These are phyloP conservation scores for Aspergillus nomiae DNA, from an alignment of 2,329 filamentous ascomycete genomes.

Conservation along the genomic window DNA sequence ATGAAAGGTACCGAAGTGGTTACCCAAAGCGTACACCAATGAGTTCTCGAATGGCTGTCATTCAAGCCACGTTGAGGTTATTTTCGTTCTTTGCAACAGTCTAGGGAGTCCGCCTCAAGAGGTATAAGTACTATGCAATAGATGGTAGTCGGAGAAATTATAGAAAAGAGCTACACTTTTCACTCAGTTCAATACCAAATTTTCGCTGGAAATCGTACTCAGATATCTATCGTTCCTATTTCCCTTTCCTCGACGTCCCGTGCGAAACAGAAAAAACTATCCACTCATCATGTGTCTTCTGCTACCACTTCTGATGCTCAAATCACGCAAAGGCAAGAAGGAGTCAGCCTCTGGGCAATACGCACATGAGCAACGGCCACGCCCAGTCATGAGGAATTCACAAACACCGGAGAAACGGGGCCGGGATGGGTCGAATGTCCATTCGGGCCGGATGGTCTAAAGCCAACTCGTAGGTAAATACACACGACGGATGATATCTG, in stretches of 20 bases:
- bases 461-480: background rate
- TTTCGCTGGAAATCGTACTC: background rate
- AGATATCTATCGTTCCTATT: accelerated
- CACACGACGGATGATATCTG: background rate
- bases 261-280: background rate
- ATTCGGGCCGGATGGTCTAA: background rate
- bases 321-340: background rate
- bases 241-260: background rate
- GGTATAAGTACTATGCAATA: background rate
- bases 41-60: background rate
- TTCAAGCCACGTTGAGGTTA: background rate
- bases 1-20: background rate
- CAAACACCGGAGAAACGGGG: background rate
- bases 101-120: background rate
- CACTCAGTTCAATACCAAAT: background rate
- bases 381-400: background rate
- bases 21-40: background rate
- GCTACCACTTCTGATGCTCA: background rate
- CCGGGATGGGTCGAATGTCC: background rate
- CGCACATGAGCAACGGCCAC: background rate
- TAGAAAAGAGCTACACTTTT: background rate
- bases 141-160: background rate
- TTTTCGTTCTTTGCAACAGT: background rate
- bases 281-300: background rate
- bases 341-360: background rate